Base-by-base conservation (phyloP, 73 alveolate species). In the Breviolum minutum region DNA sequence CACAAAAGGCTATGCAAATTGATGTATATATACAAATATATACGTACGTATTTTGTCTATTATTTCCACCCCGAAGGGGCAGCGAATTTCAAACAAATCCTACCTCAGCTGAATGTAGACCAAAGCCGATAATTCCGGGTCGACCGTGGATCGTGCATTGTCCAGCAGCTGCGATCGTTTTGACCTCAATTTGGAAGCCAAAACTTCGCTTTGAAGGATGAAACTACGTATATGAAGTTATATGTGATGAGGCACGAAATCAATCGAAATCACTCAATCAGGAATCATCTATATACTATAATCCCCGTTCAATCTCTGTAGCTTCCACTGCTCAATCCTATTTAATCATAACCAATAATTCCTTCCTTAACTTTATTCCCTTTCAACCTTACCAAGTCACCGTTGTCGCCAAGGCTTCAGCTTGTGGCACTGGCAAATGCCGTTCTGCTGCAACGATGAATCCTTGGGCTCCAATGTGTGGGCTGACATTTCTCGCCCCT, bases 391-490 rank as follows among this genome's bases (percentile, higher is more conserved):
- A 66, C 96, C 95, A 29, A 71, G 97, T 60, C 32, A 60, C 97
- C 0, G 74, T 27, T 32, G 20, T 12, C 4, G 98, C 98, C 82
- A 92, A 81, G 66, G 63, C 66, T 24, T 92, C 90, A 2, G 98
- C 98, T 20, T 66, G 82, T 26, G 20, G 91, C 24, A 74, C 66
- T 7, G 98, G 98, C 77, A 92, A 17, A 26, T 92, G 98, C 40
- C 98, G 90, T 66, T 92, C 98, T 32, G 98, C 98, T 60, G 98
- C 77, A 4, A 92, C 98, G 68, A 92, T 92, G 98, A 92, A 92
- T 29, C 98, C 98, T 92, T 54, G 61, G 86, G 79, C 24, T 19
- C 5, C 2, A 17, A 17, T 30, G 12, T 86, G 61, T 0, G 61
- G 32, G n/a, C n/a, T 27, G 10, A 54, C 32, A 60, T 13, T 48